A percentile compares a stretch with the other conserved stretches of the same genome.
These are phyloP conservation scores for Zygnema cylindricum DNA, from an alignment of 139 green algal species.

Conservation along the genomic window DNA sequence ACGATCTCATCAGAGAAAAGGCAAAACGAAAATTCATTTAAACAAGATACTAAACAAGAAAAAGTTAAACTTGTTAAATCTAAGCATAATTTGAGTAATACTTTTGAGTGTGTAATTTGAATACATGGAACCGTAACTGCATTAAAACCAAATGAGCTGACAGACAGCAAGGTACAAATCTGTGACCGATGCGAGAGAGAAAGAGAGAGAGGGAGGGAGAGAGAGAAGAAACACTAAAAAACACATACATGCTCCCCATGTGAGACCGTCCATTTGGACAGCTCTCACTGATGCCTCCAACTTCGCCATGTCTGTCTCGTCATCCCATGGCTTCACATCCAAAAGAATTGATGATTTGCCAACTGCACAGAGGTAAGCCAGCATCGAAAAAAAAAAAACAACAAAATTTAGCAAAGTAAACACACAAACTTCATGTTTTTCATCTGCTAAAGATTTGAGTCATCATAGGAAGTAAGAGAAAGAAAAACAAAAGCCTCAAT, in stretches of 20 bases:
- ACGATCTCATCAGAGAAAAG: too few species aligned
- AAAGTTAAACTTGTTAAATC: too few species aligned
- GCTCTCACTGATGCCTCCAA: constrained; percentile 69
- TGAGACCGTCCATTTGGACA: constrained; percentile 72
- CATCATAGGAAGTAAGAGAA: too few species aligned
- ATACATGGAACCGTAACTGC: too few species aligned
- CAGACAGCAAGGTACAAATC: neutral
- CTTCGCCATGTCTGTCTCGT: constrained; percentile 71
- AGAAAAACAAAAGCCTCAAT: too few species aligned
- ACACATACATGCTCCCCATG: constrained; percentile 69
- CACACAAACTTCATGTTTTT: neutral
- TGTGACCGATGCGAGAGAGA: neutral
- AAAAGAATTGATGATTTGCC: constrained; percentile 74
- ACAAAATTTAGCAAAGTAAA: constrained; percentile 2
- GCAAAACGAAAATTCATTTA: too few species aligned
- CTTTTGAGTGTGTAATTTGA: too few species aligned
- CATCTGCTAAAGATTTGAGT: too few species aligned
- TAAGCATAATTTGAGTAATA: too few species aligned
- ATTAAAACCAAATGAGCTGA: too few species aligned
- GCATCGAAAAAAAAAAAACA: too few species aligned
- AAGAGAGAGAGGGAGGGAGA: neutral
- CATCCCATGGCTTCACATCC: constrained; percentile 79
- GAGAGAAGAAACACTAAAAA: neutral
- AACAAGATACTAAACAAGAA: too few species aligned
- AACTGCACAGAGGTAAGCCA: constrained; percentile 20